These are phyloP conservation scores for Fusarium virguliforme DNA, from an alignment of 2,329 filamentous ascomycete genomes.

Conservation along the genomic window DNA sequence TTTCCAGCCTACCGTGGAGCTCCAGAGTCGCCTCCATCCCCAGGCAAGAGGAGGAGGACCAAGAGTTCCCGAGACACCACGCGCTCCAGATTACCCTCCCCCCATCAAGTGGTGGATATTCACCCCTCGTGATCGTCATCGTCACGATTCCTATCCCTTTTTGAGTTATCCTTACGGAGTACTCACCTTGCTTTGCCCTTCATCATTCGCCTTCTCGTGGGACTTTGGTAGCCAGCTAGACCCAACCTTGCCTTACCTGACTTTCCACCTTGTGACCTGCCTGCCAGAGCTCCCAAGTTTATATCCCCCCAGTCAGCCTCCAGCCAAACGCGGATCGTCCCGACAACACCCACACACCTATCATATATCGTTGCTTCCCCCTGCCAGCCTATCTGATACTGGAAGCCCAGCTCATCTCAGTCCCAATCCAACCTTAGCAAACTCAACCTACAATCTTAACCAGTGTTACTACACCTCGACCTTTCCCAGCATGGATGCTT, in stretches of 20 bases:
- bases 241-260: conserved; percentile 23
- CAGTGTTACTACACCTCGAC: conserved; percentile 16
- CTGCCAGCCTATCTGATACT: conserved; percentile 29
- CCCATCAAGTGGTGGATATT: conserved; percentile 38
- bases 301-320: conserved; percentile 38
- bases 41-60: conserved; percentile 8
- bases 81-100: conserved; percentile 22
- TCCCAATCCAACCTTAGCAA: conserved; percentile 15
- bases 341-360: conserved; percentile 28
- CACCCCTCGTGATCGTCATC: conserved; percentile 45
- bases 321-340: conserved; percentile 20
- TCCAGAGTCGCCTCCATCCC: conserved; percentile 11
- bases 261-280: conserved; percentile 43
- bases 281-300: conserved; percentile 42
- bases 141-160: conserved; percentile 39
- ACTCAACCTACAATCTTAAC: conserved; percentile 17
- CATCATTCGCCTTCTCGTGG: conserved; percentile 26
- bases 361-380: conserved; percentile 27
- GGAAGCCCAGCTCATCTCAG: conserved; percentile 39
- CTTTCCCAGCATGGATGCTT: conserved; percentile 64
- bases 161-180: conserved; percentile 35
- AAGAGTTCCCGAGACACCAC: conserved; percentile 36
- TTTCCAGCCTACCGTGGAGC: conserved; percentile 21
- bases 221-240: conserved; percentile 25
- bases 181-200: conserved; percentile 27